phyloP scores from a whole-genome alignment of 2,329 filamentous ascomycete species.

The Fusarium transvaalense region DNA sequence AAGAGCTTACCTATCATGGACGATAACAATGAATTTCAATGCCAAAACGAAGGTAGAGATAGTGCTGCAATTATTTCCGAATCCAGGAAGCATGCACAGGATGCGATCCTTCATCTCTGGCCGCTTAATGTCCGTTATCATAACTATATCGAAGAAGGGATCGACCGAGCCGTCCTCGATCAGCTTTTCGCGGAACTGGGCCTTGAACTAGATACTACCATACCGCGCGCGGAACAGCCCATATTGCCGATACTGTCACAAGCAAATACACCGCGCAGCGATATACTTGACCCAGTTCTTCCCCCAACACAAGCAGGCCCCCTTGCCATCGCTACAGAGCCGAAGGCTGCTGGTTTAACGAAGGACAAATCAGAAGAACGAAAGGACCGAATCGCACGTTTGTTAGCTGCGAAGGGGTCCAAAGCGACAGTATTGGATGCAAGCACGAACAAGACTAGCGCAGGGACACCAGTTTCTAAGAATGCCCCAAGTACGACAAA shows the following conservation, averaged over 20 bases:
- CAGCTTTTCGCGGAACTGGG: slow-evolving; percentile 77
- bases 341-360: slow-evolving; percentile 62
- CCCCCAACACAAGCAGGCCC: not conserved
- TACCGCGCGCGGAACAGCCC: not conserved
- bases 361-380: slow-evolving; percentile 69
- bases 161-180: slow-evolving; percentile 73
- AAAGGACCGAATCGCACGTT: slow-evolving; percentile 80
- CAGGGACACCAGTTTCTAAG: slow-evolving; percentile 41
- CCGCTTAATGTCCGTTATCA: slow-evolving; percentile 78
- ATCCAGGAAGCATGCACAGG: slow-evolving; percentile 70
- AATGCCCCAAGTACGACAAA: slow-evolving; percentile 1
- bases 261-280: not conserved
- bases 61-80: slow-evolving; percentile 49
- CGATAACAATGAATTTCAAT: not conserved
- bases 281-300: not conserved
- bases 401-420: slow-evolving; percentile 78
- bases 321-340: not conserved
- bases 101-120: slow-evolving; percentile 74
- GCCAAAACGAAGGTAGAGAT: not conserved
- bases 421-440: slow-evolving; percentile 55
- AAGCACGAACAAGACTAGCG: slow-evolving; percentile 9
- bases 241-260: not conserved
- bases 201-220: slow-evolving; percentile 58
- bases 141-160: slow-evolving; percentile 78
- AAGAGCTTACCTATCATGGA: not conserved